Conservation (phyloP, 192 early-diverging fungal species). For the Pilaira anomala region DNA sequence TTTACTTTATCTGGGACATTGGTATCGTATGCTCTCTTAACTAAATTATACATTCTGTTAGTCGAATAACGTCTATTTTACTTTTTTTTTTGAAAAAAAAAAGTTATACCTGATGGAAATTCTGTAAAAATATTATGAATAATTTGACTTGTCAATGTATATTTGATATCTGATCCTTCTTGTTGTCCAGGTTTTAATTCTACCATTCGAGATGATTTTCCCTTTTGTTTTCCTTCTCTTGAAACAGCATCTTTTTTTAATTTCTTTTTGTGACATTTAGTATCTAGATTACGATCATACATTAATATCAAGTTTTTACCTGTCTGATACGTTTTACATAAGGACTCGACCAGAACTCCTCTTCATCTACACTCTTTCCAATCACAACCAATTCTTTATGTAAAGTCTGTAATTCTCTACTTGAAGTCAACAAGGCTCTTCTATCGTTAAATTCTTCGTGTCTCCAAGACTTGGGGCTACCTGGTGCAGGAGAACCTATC, state of each 20-base stretch:
- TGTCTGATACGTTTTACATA: conserved; percentile 47
- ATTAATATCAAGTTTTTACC: conserved; percentile 9
- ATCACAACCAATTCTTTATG: conserved; percentile 75
- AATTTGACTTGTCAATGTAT: conserved; percentile 84
- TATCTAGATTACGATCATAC: background rate
- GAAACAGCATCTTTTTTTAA: conserved; percentile 71
- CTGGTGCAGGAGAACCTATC: background rate
- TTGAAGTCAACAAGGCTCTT: conserved; percentile 60
- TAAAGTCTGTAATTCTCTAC: conserved; percentile 63
- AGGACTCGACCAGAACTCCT: conserved; percentile 93
- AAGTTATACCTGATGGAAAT: conserved; percentile 73
- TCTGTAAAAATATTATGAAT: conserved; percentile 87
- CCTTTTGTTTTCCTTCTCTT: conserved; percentile 72
- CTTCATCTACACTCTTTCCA: conserved; percentile 72
- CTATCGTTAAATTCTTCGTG: conserved; percentile 62
- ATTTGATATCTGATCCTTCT: conserved; percentile 77
- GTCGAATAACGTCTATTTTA: background rate
- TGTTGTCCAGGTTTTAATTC: conserved; percentile 61
- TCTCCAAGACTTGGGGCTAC: background rate
- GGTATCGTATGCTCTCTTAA: conserved; percentile 76
- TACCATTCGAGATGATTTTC: conserved; percentile 71
- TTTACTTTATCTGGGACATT: conserved; percentile 67
- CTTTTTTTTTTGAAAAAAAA: no score
- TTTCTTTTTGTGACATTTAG: conserved; percentile 8
- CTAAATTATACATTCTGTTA: conserved; percentile 28